Evolutionary conservation across 352 stramenopile genomes (phyloP).

Genomic region (Phytophthora megakarya): DNA sequence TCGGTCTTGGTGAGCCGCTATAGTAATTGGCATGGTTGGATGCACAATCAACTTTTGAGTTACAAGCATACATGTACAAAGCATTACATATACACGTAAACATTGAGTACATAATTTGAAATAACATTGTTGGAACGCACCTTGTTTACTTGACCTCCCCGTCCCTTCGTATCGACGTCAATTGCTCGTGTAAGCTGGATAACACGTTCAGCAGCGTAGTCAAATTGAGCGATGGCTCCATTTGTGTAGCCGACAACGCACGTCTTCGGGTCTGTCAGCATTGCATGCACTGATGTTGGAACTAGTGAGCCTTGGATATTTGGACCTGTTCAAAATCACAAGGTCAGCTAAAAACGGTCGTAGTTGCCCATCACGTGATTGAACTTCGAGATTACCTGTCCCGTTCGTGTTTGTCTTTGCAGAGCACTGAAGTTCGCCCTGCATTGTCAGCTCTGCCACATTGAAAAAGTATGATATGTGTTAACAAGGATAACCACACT

Average conservation of each 20-base stretch:
- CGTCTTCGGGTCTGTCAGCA: conserved; percentile 80
- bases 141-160: conserved; percentile 81
- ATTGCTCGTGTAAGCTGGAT: conserved; percentile 72
- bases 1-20: conserved; percentile 81
- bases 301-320: conserved; percentile 59
- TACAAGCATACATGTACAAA: too few species aligned
- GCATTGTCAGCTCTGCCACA: conserved; percentile 66
- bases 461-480: not conserved
- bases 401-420: conserved; percentile 61
- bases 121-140: conserved; percentile 27
- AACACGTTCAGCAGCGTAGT: conserved; percentile 79
- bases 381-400: conserved; percentile 33
- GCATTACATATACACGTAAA: too few species aligned
- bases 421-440: conserved; percentile 72
- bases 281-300: conserved; percentile 73
- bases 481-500: conserved; percentile 3
- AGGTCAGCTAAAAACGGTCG: not conserved
- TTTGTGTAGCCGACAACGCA: conserved; percentile 83
- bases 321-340: conserved; percentile 34
- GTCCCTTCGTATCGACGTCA: conserved; percentile 66
- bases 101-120: not conserved
- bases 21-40: conserved; percentile 82
- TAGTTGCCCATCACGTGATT: not conserved
- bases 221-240: conserved; percentile 67
- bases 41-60: conserved; percentile 72